Evolutionary conservation across 768 basidiomycete genomes (phyloP), one percentile per base, ranked within the genome.

Genomic region (Leccinum variicolor): DNA sequence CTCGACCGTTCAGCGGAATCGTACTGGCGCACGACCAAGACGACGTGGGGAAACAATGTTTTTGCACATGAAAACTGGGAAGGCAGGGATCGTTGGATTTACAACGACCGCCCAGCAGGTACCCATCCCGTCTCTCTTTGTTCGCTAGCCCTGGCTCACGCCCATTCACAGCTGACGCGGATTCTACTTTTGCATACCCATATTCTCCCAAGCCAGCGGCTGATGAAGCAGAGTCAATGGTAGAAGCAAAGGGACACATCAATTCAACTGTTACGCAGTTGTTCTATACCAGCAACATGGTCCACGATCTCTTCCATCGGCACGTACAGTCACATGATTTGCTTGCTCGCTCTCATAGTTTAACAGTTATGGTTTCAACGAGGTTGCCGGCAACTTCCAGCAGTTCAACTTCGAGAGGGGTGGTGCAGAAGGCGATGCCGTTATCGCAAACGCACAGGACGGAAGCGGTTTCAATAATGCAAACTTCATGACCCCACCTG

Each of bases 21-120:
- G 10, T 76, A 77, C 61, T 85, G 76, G 73, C 76, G 77, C 55
- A 89, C 89, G 68, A 89, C 85, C 33, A 86, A 88, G 19, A 91
- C 87, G 1, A 97, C 93, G 0, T 88, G 84, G 81, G 92, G 91
- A 54, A 93, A 94, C 77, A 94, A 94, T 62, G 89, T 93, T 58
- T 93, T 94, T 64, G 91, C 94, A 1, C 96, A 98, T 63, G 96
- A 98, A 82, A 92, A 95, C 72, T 92, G 89, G 86, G 83, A 86
- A 53, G 92, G 92, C 34, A 79, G 75, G 66, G 86, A 85, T 63
- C 53, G 63, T 3, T 94, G 79, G 79, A 69, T 86, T 21, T 57
- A 77, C 66, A 97, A 97, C 74, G 85, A 85, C 67, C 90, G 96
- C 53, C 94, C 96, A 0, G 80, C 85, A 56, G 90, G 70, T 61